These are phyloP conservation scores for Colletotrichum phormii DNA, from an alignment of 2,329 filamentous ascomycete genomes.

Conservation along the genomic window DNA sequence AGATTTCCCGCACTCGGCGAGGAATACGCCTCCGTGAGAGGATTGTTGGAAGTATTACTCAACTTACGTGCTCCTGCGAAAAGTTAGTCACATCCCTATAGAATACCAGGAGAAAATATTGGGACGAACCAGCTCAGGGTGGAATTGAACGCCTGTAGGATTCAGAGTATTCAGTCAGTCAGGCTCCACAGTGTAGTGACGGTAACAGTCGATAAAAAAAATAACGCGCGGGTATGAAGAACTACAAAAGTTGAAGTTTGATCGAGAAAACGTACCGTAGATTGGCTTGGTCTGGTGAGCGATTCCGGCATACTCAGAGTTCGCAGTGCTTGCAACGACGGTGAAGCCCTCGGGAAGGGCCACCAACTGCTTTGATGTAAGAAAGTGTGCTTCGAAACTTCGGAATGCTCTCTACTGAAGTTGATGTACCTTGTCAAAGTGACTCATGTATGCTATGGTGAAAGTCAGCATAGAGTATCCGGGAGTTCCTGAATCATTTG, in stretches of 20 bases:
- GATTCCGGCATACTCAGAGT: slow-evolving; percentile 84
- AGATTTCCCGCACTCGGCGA: neutral
- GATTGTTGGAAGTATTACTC: neutral
- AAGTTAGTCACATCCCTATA: too few relatives aligned
- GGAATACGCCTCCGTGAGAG: neutral
- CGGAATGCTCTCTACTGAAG: too few relatives aligned
- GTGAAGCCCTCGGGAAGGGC: slow-evolving; percentile 79
- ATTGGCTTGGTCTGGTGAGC: slow-evolving; percentile 77
- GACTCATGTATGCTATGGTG: slow-evolving; percentile 79
- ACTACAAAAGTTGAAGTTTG: too few relatives aligned
- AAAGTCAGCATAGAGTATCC: neutral
- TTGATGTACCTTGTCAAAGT: slow-evolving; percentile 72
- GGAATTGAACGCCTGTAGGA: slow-evolving; percentile 78
- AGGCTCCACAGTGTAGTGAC: too few relatives aligned
- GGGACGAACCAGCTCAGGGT: slow-evolving; percentile 75
- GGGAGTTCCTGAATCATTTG: neutral
- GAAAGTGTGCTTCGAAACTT: too few relatives aligned
- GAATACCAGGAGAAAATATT: too few relatives aligned
- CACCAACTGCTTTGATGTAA: slow-evolving; percentile 64
- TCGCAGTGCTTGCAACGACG: slow-evolving; percentile 79
- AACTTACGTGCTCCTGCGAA: neutral
- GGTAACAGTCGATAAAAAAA: too few relatives aligned
- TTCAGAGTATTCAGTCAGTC: too few relatives aligned
- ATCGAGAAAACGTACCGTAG: slow-evolving; percentile 61
- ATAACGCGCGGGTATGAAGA: too few relatives aligned